These are phyloP conservation scores for Saprolegnia diclina DNA, from an alignment of 352 stramenopile genomes.

Conservation along the genomic window DNA sequence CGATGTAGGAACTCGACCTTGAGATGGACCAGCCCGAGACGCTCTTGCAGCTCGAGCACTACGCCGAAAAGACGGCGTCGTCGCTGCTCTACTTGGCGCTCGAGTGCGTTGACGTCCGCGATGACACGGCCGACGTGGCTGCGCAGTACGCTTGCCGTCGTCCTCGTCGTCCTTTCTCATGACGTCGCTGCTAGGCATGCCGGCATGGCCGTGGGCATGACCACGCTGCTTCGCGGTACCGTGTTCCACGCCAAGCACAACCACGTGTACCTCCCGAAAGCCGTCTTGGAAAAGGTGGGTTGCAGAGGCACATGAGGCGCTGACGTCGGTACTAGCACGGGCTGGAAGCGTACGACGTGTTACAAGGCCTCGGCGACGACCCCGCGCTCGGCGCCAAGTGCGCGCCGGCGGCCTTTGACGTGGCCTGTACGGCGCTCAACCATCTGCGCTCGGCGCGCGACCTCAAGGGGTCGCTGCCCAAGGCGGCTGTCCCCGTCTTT, in stretches of 20 bases:
- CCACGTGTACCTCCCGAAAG: conserved; percentile 74
- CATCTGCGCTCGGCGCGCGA: conserved; percentile 70
- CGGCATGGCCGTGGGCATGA: conserved; percentile 77
- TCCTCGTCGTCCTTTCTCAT: not conserved
- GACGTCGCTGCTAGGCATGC: conserved; percentile 44
- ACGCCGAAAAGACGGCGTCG: conserved; percentile 84
- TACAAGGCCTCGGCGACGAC: conserved; percentile 42
- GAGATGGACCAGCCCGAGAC: conserved; percentile 66
- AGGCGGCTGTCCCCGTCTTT: conserved; percentile 50
- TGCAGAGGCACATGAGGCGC: not conserved
- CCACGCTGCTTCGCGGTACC: conserved; percentile 76
- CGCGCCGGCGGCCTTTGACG: conserved; percentile 81
- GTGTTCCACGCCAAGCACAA: conserved; percentile 57
- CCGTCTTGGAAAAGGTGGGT: conserved; percentile 67
- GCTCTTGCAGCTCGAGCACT: conserved; percentile 73
- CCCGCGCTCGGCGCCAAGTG: conserved; percentile 55
- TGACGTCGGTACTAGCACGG: conserved; percentile 35
- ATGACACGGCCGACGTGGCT: conserved; percentile 66
- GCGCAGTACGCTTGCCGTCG: conserved; percentile 30
- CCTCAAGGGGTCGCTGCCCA: conserved; percentile 49
- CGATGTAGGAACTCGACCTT: conserved; percentile 65
- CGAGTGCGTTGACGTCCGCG: conserved; percentile 73
- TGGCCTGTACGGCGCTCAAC: conserved; percentile 76
- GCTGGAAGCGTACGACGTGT: conserved; percentile 48
- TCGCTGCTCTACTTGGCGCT: conserved; percentile 87